phyloP scores from a whole-genome alignment of 768 basidiomycete genomes.

The Amanita brunnescens region DNA sequence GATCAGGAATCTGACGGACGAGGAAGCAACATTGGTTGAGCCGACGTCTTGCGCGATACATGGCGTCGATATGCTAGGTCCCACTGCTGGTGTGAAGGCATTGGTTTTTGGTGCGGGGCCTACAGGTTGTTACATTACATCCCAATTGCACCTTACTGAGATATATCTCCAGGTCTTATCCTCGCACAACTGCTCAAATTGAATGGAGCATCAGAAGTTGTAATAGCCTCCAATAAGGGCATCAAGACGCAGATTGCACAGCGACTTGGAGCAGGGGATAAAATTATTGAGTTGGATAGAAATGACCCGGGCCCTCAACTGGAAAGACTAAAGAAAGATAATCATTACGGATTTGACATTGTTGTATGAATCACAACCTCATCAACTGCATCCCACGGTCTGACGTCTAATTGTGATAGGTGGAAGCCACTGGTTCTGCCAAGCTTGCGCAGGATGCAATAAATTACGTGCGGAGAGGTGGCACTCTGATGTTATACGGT shows the following conservation, averaged over 20 bases:
- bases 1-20: constrained; percentile 78
- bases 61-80: constrained; percentile 79
- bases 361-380: constrained; percentile 28
- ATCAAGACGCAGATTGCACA: constrained; percentile 85
- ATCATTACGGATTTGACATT: constrained; percentile 84
- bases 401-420: background rate
- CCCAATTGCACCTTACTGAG: background rate
- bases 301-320: constrained; percentile 68
- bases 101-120: constrained; percentile 84
- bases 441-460: constrained; percentile 78
- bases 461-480: constrained; percentile 80
- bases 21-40: constrained; percentile 81
- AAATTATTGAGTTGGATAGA: constrained; percentile 80
- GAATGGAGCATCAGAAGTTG: constrained; percentile 74
- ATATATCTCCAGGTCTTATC: constrained; percentile 34
- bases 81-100: constrained; percentile 76
- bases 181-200: constrained; percentile 81
- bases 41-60: constrained; percentile 89
- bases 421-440: constrained; percentile 62
- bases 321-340: constrained; percentile 67
- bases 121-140: constrained; percentile 28
- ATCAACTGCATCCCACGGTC: too few species aligned
- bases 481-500: constrained; percentile 84
- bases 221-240: constrained; percentile 84
- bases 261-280: constrained; percentile 69